phyloP scores from a whole-genome alignment of 2,329 filamentous ascomycete genomes.

The Endothia cerciana region DNA sequence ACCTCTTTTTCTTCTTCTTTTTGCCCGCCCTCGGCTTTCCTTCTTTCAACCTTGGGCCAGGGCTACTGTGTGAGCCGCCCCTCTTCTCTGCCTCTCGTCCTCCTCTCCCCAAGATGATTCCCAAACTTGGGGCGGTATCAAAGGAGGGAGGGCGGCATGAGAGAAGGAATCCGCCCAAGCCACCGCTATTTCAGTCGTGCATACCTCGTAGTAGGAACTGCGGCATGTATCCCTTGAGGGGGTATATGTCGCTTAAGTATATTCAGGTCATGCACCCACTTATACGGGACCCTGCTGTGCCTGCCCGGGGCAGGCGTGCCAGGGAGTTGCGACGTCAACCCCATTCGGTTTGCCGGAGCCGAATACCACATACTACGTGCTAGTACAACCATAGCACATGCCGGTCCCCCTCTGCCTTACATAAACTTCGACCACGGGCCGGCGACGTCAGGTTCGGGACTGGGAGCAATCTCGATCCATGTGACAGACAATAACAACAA shows the following conservation, averaged over 20 bases:
- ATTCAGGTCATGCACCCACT: background rate
- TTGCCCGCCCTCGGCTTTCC: too few species aligned
- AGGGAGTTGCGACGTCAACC: constrained; percentile 1
- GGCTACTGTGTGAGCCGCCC: background rate
- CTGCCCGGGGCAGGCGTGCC: too few species aligned
- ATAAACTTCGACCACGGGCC: background rate
- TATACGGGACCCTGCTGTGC: background rate
- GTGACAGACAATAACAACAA: background rate
- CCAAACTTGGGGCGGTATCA: background rate
- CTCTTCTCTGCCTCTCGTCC: background rate
- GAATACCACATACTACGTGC: background rate
- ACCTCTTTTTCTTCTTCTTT: too few species aligned
- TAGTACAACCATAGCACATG: background rate
- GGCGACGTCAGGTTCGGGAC: background rate
- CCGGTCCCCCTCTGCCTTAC: background rate
- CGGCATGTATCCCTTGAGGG: background rate
- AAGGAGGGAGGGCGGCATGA: background rate
- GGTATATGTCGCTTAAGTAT: background rate
- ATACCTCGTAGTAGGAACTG: background rate
- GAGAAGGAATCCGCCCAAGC: background rate
- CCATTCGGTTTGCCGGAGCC: background rate
- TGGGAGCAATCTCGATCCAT: background rate
- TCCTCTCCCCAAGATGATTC: too few species aligned
- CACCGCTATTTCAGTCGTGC: background rate
- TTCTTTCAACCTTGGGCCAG: background rate